A percentile compares a stretch with the other conserved stretches of the same genome.
Evolutionary conservation across 805 yeast species (phyloP).

Genomic region (Trichomonascus vanleenenianus): DNA sequence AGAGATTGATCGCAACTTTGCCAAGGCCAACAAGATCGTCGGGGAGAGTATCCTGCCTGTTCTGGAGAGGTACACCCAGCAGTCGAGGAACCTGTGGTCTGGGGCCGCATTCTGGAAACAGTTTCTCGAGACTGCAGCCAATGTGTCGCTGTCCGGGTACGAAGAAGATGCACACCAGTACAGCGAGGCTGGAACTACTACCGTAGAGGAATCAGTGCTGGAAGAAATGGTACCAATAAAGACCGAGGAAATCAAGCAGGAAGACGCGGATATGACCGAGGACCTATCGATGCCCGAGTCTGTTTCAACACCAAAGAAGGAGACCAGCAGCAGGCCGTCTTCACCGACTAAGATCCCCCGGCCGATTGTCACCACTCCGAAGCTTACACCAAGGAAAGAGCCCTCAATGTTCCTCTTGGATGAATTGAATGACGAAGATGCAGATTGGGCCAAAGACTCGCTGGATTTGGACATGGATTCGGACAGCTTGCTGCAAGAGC

Average conservation of each 20-base stretch:
- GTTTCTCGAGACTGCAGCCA: constrained; percentile 69
- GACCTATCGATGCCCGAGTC: constrained; percentile 3
- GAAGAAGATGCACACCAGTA: constrained; percentile 30
- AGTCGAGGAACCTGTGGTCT: constrained; percentile 54
- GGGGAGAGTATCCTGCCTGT: constrained; percentile 63
- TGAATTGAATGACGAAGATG: neutral
- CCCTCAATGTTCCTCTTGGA: too few relatives aligned
- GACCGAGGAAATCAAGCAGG: neutral
- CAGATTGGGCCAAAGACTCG: neutral
- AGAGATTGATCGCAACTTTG: constrained; percentile 67
- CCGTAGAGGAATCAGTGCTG: neutral
- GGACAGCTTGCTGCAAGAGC: neutral
- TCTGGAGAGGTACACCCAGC: constrained; percentile 49
- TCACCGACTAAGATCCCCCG: constrained; percentile 5
- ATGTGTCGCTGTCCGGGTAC: constrained; percentile 49
- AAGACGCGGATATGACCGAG: neutral
- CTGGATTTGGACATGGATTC: constrained; percentile 3
- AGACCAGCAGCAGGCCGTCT: constrained; percentile 1
- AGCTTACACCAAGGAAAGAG: constrained; percentile 3
- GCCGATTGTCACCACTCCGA: constrained; percentile 6
- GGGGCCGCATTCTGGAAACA: constrained; percentile 69
- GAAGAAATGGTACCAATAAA: neutral
- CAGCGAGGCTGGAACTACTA: neutral
- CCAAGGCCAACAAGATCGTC: constrained; percentile 58
- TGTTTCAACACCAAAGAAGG: constrained; percentile 3